Conservation (phyloP, 768 basidiomycete genomes). For the Phlegmacium glaucopus region DNA sequence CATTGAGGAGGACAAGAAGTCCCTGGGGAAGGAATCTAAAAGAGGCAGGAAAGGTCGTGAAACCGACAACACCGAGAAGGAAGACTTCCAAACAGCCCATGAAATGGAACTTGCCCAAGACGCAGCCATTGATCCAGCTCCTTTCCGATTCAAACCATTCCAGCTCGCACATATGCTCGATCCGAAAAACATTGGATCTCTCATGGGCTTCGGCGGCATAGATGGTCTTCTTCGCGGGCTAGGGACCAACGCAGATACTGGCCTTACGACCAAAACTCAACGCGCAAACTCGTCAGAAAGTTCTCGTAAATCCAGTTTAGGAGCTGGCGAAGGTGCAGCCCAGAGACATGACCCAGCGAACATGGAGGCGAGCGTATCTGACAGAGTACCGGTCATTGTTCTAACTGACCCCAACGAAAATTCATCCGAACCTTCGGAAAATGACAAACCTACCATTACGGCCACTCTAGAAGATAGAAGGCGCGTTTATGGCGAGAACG, state of each 20-base stretch:
- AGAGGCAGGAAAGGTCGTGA: slow-evolving; percentile 8
- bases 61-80: slow-evolving; percentile 18
- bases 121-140: slow-evolving; percentile 50
- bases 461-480: slow-evolving; percentile 59
- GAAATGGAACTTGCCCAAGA: slow-evolving; percentile 37
- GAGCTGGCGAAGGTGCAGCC: slow-evolving; percentile 20
- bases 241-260: slow-evolving; percentile 57
- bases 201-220: slow-evolving; percentile 71
- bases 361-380: slow-evolving; percentile 10
- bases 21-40: slow-evolving; percentile 23
- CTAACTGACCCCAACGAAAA: slow-evolving; percentile 38
- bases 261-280: slow-evolving; percentile 31
- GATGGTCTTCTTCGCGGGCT: slow-evolving; percentile 66
- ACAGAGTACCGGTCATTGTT: slow-evolving; percentile 31
- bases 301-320: slow-evolving; percentile 4
- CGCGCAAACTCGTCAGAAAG: slow-evolving; percentile 8
- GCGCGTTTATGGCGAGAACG: slow-evolving; percentile 72
- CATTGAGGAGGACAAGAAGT: slow-evolving; percentile 9
- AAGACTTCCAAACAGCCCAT: slow-evolving; percentile 26
- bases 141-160: slow-evolving; percentile 72
- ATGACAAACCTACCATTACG: slow-evolving; percentile 19
- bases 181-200: slow-evolving; percentile 72
- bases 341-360: slow-evolving; percentile 26
- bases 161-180: slow-evolving; percentile 85
- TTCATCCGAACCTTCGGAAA: slow-evolving; percentile 14